Evolutionary conservation across 2,329 filamentous ascomycete genomes (phyloP).

Genomic region (Westerdykella sp.): DNA sequence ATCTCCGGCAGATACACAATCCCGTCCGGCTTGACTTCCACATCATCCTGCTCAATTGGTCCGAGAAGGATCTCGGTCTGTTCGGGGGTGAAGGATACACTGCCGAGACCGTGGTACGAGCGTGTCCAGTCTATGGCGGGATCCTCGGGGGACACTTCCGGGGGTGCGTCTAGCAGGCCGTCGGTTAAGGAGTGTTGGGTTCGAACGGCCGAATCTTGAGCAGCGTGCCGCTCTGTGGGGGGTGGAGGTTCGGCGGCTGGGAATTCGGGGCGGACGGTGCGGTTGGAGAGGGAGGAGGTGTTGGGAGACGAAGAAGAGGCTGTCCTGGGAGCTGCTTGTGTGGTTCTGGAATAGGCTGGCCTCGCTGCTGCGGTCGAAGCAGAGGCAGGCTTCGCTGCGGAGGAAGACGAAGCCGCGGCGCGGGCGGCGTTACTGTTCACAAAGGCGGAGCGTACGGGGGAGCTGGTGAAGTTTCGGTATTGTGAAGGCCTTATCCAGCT

Average conservation of each 20-base stretch:
- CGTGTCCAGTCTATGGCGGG: constrained; percentile 70
- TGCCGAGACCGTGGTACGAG: constrained; percentile 74
- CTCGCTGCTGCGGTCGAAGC: constrained; percentile 5
- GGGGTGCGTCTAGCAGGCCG: constrained; percentile 47
- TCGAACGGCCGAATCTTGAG: constrained; percentile 24
- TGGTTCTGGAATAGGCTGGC: constrained; percentile 6
- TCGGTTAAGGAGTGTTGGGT: constrained; percentile 40
- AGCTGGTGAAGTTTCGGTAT: constrained; percentile 18
- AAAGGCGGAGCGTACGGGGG: constrained; percentile 20
- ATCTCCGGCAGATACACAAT: constrained; percentile 97
- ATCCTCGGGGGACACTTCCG: constrained; percentile 39
- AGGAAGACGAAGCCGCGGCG: constrained; percentile 10
- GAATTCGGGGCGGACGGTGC: constrained; percentile 23
- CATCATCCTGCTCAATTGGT: constrained; percentile 63
- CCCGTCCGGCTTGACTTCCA: constrained; percentile 96
- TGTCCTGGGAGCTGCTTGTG: constrained; percentile 4
- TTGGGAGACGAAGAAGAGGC: not conserved
- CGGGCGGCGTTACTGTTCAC: constrained; percentile 8
- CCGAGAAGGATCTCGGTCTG: constrained; percentile 62
- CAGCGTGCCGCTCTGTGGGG: constrained; percentile 25
- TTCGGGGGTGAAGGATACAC: constrained; percentile 63
- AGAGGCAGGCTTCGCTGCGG: constrained; percentile 4
- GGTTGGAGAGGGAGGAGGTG: constrained; percentile 11
- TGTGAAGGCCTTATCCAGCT: constrained; percentile 6
- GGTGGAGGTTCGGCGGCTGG: constrained; percentile 30